Evolutionary conservation across 768 basidiomycete species (phyloP).

Genomic region (Pleurotus citrinopileatus): DNA sequence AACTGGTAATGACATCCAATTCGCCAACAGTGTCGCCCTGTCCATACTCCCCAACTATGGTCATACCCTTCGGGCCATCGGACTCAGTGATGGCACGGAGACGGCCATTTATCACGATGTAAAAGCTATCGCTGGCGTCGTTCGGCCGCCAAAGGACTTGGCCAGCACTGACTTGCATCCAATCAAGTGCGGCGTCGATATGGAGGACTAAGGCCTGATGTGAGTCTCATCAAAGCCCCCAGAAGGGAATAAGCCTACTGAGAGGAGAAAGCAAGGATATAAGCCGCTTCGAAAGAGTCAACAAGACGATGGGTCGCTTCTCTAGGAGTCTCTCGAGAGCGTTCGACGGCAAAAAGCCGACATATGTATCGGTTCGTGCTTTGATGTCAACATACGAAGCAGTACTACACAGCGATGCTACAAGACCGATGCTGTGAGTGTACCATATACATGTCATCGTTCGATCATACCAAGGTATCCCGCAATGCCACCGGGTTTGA

Average conservation of each 20-base stretch:
- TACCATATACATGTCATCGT: not conserved
- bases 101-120: slow-evolving; percentile 97
- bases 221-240: not conserved
- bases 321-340: slow-evolving; percentile 90
- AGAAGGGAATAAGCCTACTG: slow-evolving; percentile 44
- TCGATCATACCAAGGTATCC: slow-evolving; percentile 77
- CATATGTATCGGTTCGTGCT: slow-evolving; percentile 98
- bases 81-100: slow-evolving; percentile 85
- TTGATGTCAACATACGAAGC: slow-evolving; percentile 96
- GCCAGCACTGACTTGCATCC: slow-evolving; percentile 96
- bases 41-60: slow-evolving; percentile 90
- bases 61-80: slow-evolving; percentile 59
- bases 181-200: slow-evolving; percentile 95
- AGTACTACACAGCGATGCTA: slow-evolving; percentile 87
- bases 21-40: slow-evolving; percentile 98
- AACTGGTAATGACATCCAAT: slow-evolving; percentile 94
- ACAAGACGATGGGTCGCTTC: slow-evolving; percentile 89
- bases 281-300: slow-evolving; percentile 94
- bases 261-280: slow-evolving; percentile 93
- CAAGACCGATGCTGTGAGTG: not conserved
- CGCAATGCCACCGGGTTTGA: slow-evolving; percentile 96
- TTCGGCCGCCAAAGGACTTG: slow-evolving; percentile 93
- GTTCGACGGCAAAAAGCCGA: slow-evolving; percentile 88
- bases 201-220: slow-evolving; percentile 66
- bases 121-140: slow-evolving; percentile 92